Evolutionary conservation across 2,329 filamentous ascomycete species (phyloP), one percentile per base, ranked within the genome.

Genomic region (Rhynchosporium secalis): DNA sequence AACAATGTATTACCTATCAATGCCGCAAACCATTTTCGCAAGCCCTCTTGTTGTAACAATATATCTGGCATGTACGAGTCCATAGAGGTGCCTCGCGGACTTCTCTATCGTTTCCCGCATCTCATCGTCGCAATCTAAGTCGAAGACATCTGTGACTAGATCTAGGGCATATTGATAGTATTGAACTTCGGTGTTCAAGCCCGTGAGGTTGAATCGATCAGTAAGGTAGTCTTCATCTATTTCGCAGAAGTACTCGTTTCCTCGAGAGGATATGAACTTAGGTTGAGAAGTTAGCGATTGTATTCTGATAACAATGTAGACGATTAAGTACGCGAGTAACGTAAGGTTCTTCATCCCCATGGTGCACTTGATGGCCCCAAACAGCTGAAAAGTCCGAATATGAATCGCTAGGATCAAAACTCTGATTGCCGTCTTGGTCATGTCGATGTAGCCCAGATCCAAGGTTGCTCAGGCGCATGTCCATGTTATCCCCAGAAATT

Each of bases 161-260:
- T 99, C 95, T 51, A 99, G 85, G 15, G 95, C 95, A 85, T 99
- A 97, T 78, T 99, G 95, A 74, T 99, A 99, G 81, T 98, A 97
- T 74, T 96, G 91, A 13, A 99, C 95, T 76, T 99, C 95, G 41
- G 92, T 94, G 78, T 98, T 97, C 56, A 99, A 85, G 43, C 95
- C 95, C 0, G 95, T 99, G 65, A 99, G 82, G 78, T 99, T 99
- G 84, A 99, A 99, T 56, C 95, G 88, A 76, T 99, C 95, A 57
- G 93, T 98, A 52, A 99, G 84, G 77, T 99, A 99, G 73, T 99
- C 95, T 76, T 99, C 95, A 77, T 99, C 95, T 72, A 99, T 98
- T 76, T 99, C 95, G 84, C 95, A 99, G 74, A 98, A 99, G 79
- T 99, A 99, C 76, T 99, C 95, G 78, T 99, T 98, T 68, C 95